Evolutionary conservation across 805 yeast genomes (phyloP), one percentile per base, ranked within the genome.

Genomic region (Wickerhamiella shivajii): DNA sequence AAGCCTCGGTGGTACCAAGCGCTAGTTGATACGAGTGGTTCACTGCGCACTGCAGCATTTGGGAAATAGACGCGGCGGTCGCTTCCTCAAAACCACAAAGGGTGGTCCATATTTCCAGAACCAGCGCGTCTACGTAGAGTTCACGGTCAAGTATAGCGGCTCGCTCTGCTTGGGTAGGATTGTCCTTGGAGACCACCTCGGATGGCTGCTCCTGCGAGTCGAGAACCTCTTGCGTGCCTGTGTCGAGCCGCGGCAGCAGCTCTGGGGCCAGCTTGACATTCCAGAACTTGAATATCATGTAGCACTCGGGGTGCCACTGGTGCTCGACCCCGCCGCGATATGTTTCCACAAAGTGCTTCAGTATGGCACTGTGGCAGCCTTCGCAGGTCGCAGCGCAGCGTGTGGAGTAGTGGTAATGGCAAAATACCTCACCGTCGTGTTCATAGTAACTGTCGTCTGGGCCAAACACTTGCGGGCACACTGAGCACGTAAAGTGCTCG

Each of bases 241-340:
- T n/a, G n/a, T n/a, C n/a, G n/a, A n/a, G 12, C 8, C 24, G 31
- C 9, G 31, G 31, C 2, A 15, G 10, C 4, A 29, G 28, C 8
- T 24, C 33, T 4, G 34, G 19, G 10, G 77, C 67, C 15, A 90
- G 62, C 37, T 74, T 68, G 14, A 85, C 93, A 51, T 83, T 84
- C 98, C 98, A 90, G 49, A 83, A 85, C 55, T 85, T 85, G 60
- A 79, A 85, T 30, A 90, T 92, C 84, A 92, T 92, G 52, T 84
- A 90, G 61, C 99, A 90, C 53, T 92, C 97, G 2, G 96, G 97
- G 56, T 90, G 99, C 99, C 99, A 90, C 52, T 83, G 93, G 53
- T 85, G 93, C 38, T 79, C 77, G 44, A 76, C 68, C 15, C 95
- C 95, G 32, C 95, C 94, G 44, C 90, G 67, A 40, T 73, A 80